phyloP scores from a whole-genome alignment of 768 basidiomycete genomes.

The Termitomyces sp. region DNA sequence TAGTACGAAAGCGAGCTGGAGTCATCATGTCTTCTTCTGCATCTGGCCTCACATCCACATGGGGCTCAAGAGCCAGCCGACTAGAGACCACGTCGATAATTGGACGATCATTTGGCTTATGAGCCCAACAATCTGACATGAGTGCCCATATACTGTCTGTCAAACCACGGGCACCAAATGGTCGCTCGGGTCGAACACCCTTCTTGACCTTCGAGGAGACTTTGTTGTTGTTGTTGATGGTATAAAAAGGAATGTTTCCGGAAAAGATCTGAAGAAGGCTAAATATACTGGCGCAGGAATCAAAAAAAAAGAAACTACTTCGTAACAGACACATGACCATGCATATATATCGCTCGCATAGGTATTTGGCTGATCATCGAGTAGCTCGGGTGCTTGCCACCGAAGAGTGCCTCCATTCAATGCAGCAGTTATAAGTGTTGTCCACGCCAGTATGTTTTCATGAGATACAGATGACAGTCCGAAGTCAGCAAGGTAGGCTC shows the following conservation, averaged over 20 bases:
- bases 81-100: not conserved
- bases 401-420: slow-evolving; percentile 14
- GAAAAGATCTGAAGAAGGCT: not conserved
- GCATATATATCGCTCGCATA: slow-evolving; percentile 22
- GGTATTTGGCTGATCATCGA: slow-evolving; percentile 4
- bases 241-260: not conserved
- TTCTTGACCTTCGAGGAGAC: not conserved
- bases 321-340: slow-evolving; percentile 21
- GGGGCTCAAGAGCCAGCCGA: not conserved
- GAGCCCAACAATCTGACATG: not conserved
- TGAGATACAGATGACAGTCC: slow-evolving; percentile 18
- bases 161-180: not conserved
- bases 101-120: not conserved
- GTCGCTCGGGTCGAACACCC: not conserved
- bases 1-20: not conserved
- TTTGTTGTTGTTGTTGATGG: not conserved
- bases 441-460: slow-evolving; percentile 8
- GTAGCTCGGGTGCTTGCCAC: slow-evolving; percentile 23
- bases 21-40: not conserved
- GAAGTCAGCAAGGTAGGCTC: slow-evolving; percentile 22
- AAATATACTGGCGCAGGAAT: not conserved
- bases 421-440: slow-evolving; percentile 1
- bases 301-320: slow-evolving; percentile 8
- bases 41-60: not conserved
- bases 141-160: not conserved